Base-by-base conservation (phyloP, 768 basidiomycete species). In the Albatrellus ellisii region DNA sequence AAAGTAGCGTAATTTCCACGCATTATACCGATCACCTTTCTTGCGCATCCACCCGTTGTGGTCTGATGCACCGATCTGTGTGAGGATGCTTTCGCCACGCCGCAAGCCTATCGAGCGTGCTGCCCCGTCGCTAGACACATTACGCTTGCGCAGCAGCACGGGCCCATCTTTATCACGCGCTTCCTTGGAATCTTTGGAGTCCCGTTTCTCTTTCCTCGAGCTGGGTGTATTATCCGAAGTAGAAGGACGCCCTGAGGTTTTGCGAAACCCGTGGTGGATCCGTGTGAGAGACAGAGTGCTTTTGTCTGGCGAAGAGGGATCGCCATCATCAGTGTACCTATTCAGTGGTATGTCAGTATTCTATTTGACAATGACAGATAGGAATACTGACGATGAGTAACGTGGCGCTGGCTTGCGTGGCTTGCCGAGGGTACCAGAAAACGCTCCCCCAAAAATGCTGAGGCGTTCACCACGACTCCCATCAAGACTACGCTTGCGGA, bases 21-120 rank as follows among this genome's bases (percentile, higher is more conserved):
- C 67, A 52, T 87, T 91, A 59, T 95, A 97, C 48, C 80, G 67
- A 36, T 95, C 95, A 1, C 87, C 87, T 65, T 79, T 88, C 73
- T 98, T 99, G 56, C 85, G 73, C 82, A 99, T 81, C 81, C 88
- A 97, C 6, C 95, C 95, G 25, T 70, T 67, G 57, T 86, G 78
- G 62, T 99, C 95, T 12, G 89, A 77, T 20, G 73, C 73, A 4
- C 94, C 95, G 46, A 99, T 90, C 61, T 94, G 87, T 42, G 88
- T 78, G 42, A 95, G 59, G 37, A 95, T 83, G 45, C 76, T 88
- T 57, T 69, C 66, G 0, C 84, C 85, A 33, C 17, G 18, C 15
- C 24, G 3, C 6, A 18, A 2, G 15, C 8, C 14, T 12, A 9
- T 4, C 20, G 22, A 11, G 32, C 5, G 15, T 33, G 22, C 6